These are phyloP conservation scores for Eragrostis nindensis DNA, from an alignment of 176 grass and related monocot species.

Conservation along the genomic window DNA sequence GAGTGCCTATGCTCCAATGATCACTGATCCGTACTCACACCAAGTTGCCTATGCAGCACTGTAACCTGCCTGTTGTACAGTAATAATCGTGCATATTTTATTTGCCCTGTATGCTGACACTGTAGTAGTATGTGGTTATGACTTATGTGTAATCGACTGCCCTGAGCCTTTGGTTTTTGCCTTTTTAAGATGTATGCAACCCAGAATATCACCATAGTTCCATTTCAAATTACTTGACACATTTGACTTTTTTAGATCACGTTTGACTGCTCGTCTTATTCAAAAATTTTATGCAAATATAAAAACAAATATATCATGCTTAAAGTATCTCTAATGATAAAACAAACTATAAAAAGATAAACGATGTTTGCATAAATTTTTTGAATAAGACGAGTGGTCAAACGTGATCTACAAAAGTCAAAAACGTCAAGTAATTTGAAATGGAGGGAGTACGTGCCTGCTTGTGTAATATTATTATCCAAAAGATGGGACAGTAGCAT, in stretches of 20 bases:
- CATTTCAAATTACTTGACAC: no score
- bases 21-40: constrained; percentile 60
- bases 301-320: no score
- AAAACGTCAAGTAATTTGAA: no score
- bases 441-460: background rate
- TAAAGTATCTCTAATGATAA: no score
- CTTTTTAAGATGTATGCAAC: background rate
- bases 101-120: constrained; percentile 26
- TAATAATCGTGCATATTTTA: constrained; percentile 48
- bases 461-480: background rate
- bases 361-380: no score
- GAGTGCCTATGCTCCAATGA: constrained; percentile 88
- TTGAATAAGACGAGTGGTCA: no score
- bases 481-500: background rate
- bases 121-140: constrained; percentile 13
- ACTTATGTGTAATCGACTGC: constrained; percentile 23
- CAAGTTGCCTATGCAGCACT: constrained; percentile 31
- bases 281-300: no score
- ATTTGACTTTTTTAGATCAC: no score
- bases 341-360: no score
- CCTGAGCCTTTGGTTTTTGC: constrained; percentile 4
- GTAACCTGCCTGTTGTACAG: constrained; percentile 45
- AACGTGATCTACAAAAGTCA: no score
- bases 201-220: constrained; percentile 2
- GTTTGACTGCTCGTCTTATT: no score